A percentile compares a stretch with the other conserved stretches of the same genome.
phyloP scores from a whole-genome alignment of 1,284 basidiomycete genomes.

The Cerioporus squamosus region DNA sequence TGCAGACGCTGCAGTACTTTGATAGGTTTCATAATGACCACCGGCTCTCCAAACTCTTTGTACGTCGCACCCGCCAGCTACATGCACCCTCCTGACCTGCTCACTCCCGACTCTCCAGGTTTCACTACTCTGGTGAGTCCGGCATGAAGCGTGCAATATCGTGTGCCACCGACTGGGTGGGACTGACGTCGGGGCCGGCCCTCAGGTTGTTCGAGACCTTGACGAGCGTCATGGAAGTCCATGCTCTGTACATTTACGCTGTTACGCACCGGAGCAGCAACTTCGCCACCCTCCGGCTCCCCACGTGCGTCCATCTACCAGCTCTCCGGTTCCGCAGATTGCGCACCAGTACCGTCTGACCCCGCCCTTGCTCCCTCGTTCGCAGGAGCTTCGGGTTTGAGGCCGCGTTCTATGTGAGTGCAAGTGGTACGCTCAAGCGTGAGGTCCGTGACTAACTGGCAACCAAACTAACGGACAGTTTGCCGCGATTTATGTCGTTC shows the following conservation, averaged over 20 bases:
- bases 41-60: conserved; percentile 15
- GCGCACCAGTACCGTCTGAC: background rate
- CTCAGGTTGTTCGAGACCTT: conserved; percentile 16
- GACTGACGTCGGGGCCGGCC: background rate
- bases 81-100: no score
- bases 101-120: conserved; percentile 6
- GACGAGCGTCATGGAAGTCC: conserved; percentile 16
- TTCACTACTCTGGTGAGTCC: conserved; percentile 11
- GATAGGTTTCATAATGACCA: conserved; percentile 18
- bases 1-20: conserved; percentile 20
- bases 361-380: background rate
- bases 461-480: conserved; percentile 1
- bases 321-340: no score
- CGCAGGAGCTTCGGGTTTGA: conserved; percentile 19
- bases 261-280: conserved; percentile 7
- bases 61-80: background rate
- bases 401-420: conserved; percentile 18
- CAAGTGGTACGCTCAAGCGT: background rate
- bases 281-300: conserved; percentile 14
- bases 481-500: conserved; percentile 16
- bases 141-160: no score
- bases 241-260: conserved; percentile 16
- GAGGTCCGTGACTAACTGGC: background rate
- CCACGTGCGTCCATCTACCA: conserved; percentile 11
- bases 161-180: no score